A percentile compares a stretch with the other conserved stretches of the same genome.
Conservation (phyloP, 352 stramenopile species). For the Globisporangium heterothallicum region DNA sequence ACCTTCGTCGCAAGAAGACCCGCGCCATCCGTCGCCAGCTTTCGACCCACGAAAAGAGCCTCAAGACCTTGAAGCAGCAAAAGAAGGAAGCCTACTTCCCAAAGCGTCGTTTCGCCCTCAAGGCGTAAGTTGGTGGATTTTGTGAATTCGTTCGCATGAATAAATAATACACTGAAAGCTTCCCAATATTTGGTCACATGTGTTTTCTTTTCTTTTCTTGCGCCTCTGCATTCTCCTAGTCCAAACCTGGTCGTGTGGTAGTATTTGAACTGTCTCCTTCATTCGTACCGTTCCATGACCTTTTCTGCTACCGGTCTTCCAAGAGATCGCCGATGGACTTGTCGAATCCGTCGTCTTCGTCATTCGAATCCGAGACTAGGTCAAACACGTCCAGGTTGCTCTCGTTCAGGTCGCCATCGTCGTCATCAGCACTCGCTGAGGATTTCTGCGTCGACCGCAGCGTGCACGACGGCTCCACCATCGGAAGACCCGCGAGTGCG, state of each 20-base stretch:
- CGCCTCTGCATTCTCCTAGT: constrained; percentile 5
- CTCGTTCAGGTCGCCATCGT: constrained; percentile 9
- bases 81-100: constrained; percentile 97
- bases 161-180: constrained; percentile 67
- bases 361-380: constrained; percentile 55
- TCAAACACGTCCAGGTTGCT: constrained; percentile 28
- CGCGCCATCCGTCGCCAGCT: constrained; percentile 96
- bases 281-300: background rate
- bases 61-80: constrained; percentile 92
- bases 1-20: constrained; percentile 99
- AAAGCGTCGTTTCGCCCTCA: constrained; percentile 95
- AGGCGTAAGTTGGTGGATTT: constrained; percentile 87
- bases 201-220: constrained; percentile 9
- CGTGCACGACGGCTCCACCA: constrained; percentile 35
- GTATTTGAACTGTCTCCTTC: no score
- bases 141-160: constrained; percentile 23
- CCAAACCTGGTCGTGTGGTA: constrained; percentile 4
- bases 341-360: constrained; percentile 31
- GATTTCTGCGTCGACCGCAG: constrained; percentile 63
- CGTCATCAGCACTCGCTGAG: constrained; percentile 18
- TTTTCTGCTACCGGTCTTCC: constrained; percentile 11
- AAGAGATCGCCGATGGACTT: constrained; percentile 14
- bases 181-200: constrained; percentile 27
- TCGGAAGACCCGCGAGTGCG: constrained; percentile 31
- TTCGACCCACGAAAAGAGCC: constrained; percentile 91